Base-by-base conservation (phyloP, 2,329 filamentous ascomycete species). In the Penicillium sclerotiorum region DNA sequence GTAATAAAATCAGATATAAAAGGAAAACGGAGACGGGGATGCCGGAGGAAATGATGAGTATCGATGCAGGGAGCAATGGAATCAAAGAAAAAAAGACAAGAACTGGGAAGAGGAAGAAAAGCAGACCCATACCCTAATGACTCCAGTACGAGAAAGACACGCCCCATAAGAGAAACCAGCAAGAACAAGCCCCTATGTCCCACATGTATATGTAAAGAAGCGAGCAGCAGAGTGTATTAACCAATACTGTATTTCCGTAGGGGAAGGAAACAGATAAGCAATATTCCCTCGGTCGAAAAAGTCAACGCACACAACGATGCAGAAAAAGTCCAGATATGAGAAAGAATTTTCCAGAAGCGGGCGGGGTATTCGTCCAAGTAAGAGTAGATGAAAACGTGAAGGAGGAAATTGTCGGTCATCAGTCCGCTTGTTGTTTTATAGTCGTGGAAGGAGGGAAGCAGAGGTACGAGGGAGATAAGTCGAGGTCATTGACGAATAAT, bases 171-270 rank as follows among this genome's bases (percentile, higher is more conserved):
- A 53, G 46, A 55, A 47, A 57, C 52, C 52, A 60, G 50, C 55
- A 58, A 63, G 59, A 55, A 57, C 52, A 56, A 64, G 55, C 62
- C 66, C 67, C 50, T 67, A 69, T 67, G 66, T 70, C 66, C 66
- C 66, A 63, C 62, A 61, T 65, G 64, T 69, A 70, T 70, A 69
- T 69, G 68, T 64, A 66, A 64, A 63, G 57, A 68, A 69, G 57
- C 58, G 55, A 67, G 59, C 59, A 66, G 57, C 59, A 64, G 55
- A 66, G 64, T n/a, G n/a, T 62, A 68, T 66, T 64, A 62, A 53
- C 53, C 51, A 50, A 56, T 58, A 53, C 40, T 48, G 40, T 28
- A 28, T 45, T 49, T 43, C 45, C 27, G 53, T 42, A 42, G 44
- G 44, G 35, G 18, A 32, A 21, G 27, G 21, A 40, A 37, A 22